Evolutionary conservation across 2,329 filamentous ascomycete species (phyloP).

Genomic region (Metarhizium robertsii): DNA sequence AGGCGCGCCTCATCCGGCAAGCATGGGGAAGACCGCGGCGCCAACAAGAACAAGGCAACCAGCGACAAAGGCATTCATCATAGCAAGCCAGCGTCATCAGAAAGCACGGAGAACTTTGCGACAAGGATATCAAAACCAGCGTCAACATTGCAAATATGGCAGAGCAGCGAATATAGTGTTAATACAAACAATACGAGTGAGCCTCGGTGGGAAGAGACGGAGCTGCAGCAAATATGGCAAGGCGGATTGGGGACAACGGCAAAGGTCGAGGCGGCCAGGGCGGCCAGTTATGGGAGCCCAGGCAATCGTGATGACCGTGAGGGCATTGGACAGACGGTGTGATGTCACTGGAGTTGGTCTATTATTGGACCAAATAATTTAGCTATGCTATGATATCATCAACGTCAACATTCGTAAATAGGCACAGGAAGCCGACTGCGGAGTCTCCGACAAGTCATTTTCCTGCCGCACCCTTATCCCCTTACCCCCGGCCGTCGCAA

Average conservation of each 20-base stretch:
- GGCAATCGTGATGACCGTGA: neutral
- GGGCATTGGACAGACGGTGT: neutral
- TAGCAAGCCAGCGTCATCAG: neutral
- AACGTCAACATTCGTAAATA: no score
- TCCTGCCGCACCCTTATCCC: no score
- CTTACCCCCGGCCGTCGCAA: no score
- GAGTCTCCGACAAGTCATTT: no score
- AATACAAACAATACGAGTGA: neutral
- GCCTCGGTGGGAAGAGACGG: neutral
- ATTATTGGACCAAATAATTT: no score
- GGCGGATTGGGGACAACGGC: slow-evolving; percentile 3
- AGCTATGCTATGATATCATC: no score
- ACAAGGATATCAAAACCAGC: neutral
- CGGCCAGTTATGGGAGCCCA: neutral
- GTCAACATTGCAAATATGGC: slow-evolving; percentile 4
- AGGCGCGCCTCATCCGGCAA: neutral
- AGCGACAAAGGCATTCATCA: neutral
- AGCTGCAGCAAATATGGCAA: neutral
- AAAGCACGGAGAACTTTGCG: slow-evolving; percentile 3
- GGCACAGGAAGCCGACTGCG: no score
- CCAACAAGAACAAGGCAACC: neutral
- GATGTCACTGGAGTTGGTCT: neutral
- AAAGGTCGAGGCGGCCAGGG: neutral
- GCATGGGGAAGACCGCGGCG: neutral
- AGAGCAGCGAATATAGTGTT: slow-evolving; percentile 4